Conservation (phyloP, 306 rosid species). For the Vicia sativa region DNA sequence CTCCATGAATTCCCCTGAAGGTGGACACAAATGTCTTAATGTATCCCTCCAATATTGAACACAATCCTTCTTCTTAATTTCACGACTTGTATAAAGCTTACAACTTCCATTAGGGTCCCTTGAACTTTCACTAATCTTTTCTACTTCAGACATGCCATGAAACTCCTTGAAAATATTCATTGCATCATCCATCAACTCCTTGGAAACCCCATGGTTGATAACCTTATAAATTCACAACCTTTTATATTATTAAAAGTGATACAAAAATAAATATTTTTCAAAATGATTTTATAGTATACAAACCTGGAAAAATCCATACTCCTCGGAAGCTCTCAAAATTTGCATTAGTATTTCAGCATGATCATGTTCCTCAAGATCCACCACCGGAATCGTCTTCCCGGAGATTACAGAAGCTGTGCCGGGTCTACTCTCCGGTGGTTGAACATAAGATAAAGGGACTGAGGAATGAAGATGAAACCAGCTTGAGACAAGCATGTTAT, state of each 20-base stretch:
- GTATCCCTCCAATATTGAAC: constrained; percentile 75
- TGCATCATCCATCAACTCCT: constrained; percentile 49
- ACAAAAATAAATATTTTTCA: background rate
- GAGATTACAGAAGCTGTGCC: constrained; percentile 25
- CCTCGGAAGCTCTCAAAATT: constrained; percentile 53
- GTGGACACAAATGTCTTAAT: constrained; percentile 53
- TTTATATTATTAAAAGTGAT: background rate
- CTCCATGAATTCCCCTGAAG: constrained; percentile 49
- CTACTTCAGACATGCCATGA: constrained; percentile 53
- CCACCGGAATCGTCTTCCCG: constrained; percentile 49
- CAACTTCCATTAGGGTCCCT: constrained; percentile 58
- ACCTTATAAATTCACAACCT: constrained; percentile 20
- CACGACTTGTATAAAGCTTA: constrained; percentile 69
- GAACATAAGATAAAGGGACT: constrained; percentile 49
- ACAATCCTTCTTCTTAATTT: constrained; percentile 45
- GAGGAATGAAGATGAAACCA: constrained; percentile 45
- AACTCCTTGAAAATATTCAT: constrained; percentile 56
- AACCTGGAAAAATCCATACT: constrained; percentile 77
- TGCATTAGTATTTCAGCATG: constrained; percentile 38
- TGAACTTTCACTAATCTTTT: constrained; percentile 59
- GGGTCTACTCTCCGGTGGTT: constrained; percentile 50
- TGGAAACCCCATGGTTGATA: constrained; percentile 41
- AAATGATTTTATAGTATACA: constrained; percentile 16
- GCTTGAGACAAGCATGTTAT: constrained; percentile 39
- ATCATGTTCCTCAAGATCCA: constrained; percentile 49